Conservation (phyloP, 2,329 filamentous ascomycete genomes). For the Cyphellophora attinorum region DNA sequence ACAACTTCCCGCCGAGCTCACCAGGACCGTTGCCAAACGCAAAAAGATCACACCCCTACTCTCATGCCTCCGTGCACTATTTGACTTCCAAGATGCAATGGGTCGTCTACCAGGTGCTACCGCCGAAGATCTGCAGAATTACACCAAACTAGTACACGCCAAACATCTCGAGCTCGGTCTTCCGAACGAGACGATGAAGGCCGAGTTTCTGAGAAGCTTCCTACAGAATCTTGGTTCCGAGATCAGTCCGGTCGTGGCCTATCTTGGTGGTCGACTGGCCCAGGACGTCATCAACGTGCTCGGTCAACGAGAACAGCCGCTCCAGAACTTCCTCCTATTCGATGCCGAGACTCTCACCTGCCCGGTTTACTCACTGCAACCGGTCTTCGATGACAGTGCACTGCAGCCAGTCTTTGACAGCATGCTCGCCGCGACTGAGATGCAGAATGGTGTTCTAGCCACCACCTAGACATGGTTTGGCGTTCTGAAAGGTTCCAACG, state of each 20-base stretch:
- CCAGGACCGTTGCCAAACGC: slow-evolving; percentile 57
- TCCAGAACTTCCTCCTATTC: slow-evolving; percentile 90
- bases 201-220: slow-evolving; percentile 72
- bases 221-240: slow-evolving; percentile 78
- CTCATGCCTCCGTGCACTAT: slow-evolving; percentile 78
- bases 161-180: slow-evolving; percentile 68
- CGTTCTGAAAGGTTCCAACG: too few relatives aligned
- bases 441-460: too few relatives aligned
- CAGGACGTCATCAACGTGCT: slow-evolving; percentile 98
- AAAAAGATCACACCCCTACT: slow-evolving; percentile 72
- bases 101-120: slow-evolving; percentile 46
- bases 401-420: too few relatives aligned
- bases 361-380: slow-evolving; percentile 72
- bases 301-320: slow-evolving; percentile 80
- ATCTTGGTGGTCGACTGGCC: slow-evolving; percentile 79
- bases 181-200: slow-evolving; percentile 56
- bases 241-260: slow-evolving; percentile 75
- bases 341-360: slow-evolving; percentile 74
- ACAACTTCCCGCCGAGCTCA: slow-evolving; percentile 60
- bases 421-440: too few relatives aligned
- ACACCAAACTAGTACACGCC: slow-evolving; percentile 67
- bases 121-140: slow-evolving; percentile 59
- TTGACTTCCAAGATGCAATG: slow-evolving; percentile 66
- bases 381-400: slow-evolving; percentile 25
- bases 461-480: too few relatives aligned